Conservation (phyloP, 257 asterid genomes). For the Gentiana straminea region DNA sequence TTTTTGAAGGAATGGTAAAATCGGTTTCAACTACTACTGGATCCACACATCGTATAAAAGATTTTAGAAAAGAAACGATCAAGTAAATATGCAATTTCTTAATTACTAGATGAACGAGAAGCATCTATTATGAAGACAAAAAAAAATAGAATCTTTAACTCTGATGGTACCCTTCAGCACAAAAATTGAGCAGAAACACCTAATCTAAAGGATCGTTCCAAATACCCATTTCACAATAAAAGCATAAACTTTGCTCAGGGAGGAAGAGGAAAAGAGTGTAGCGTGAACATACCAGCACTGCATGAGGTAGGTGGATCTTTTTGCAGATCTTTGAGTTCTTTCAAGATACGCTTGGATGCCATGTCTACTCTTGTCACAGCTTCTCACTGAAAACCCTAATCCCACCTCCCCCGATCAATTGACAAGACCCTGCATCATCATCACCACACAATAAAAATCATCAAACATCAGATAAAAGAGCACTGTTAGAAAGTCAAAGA, state of each 20-base stretch:
- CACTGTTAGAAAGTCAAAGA: background rate
- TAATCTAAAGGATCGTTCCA: no score
- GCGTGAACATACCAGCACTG: conserved; percentile 21
- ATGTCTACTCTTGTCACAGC: conserved; percentile 6
- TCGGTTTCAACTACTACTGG: no score
- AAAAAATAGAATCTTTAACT: no score
- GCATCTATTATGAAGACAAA: no score
- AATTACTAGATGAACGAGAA: no score
- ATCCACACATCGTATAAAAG: no score
- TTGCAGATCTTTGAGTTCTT: conserved; percentile 34
- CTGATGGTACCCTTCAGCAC: no score
- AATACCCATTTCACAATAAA: background rate
- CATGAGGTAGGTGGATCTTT: conserved; percentile 33
- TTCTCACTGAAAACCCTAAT: conserved; percentile 11
- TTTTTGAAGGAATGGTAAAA: no score
- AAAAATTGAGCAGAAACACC: no score
- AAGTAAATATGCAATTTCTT: no score
- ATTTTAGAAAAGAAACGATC: no score
- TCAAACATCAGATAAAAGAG: background rate
- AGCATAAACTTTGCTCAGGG: background rate
- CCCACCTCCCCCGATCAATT: background rate
- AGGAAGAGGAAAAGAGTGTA: background rate
- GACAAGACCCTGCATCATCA: conserved; percentile 15
- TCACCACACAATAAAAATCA: background rate
- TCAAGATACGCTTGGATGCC: conserved; percentile 29